Base-by-base conservation (phyloP, 2,329 filamentous ascomycete genomes). In the Claviceps pusilla region DNA sequence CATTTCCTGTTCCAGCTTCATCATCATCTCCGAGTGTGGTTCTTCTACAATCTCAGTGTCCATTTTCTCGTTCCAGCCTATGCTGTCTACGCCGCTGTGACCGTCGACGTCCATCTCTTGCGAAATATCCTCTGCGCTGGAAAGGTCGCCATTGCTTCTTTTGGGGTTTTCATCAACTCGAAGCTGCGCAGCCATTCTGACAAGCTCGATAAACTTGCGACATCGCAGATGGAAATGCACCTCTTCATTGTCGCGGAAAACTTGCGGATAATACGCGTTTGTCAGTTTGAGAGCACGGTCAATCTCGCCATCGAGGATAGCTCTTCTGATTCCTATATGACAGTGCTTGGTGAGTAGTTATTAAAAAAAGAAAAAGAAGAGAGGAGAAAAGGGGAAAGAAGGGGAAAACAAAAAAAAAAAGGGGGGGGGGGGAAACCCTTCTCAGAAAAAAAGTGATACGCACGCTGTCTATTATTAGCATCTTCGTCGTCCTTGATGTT, bases 171-270 rank as follows among this genome's bases (percentile, higher is more conserved):
- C 68, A 7, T 70, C 69, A 41, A 75, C 71, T 62, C 76, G 76
- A 19, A 86, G 68, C 60, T 90, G 85, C 2, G 84, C 82, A 41
- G 83, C 83, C 55, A 78, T 79, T 45, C 86, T 80, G 62, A 95
- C 89, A 84, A 98, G 91, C 68, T 98, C 93, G 57, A 97, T 84
- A 66, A 97, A 96, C 65, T 93, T 94, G 57, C 89, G 83, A 65
- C 90, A 96, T 60, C 85, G 82, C 50, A 98, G 74, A 55, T 84
- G 86, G 70, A 98, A 97, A 65, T 90, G 83, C 16, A 96, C 89
- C 53, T 89, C 82, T 54, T 87, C 82, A 63, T 95, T 89, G 28
- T 87, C 79, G 49, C 80, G 76, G 19, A 98, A 76, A 1, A 97
- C 89, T 29, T 78, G 76, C 5, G 88, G 86, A 62, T 96, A 98